Evolutionary conservation across 305 asterid species (phyloP), one percentile per base, ranked within the genome.

Genomic region (Rubia peregrina): DNA sequence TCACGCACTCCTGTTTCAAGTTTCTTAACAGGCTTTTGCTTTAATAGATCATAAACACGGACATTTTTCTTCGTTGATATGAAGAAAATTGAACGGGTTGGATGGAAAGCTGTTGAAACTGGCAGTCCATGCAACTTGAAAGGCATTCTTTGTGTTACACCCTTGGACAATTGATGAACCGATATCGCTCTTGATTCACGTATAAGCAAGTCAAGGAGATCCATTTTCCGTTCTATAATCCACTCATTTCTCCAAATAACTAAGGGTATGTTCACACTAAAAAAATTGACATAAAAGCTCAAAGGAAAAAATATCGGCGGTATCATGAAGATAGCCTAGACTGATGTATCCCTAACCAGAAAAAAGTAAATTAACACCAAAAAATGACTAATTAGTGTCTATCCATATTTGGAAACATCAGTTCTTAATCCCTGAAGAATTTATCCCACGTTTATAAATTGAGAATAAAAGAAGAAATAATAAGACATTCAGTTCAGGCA

Each of bases 91-190:
- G 97, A 91, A 65, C 96, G 95, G 14, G 90, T 83, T 21, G 99
- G 99, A 82, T 94, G 99, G 75, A 94, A 94, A 76, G 92, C 85
- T 55, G 90, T 79, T 59, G 96, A 74, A 76, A 94, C 99, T 21
- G 96, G 93, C 76, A 91, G 85, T 46, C 99, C 99, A 73, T 87
- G 92, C 67, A 88, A 83, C 87, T 87, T 91, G 86, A 89, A 91
- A 61, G 98, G 97, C 75, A 89, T 70, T 69, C 85, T 85, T 68
- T 91, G 99, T 9, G 95, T 87, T 68, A 72, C 77, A 73, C 79
- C 82, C 85, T 86, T 94, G 33, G 98, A 88, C 72, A 94, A 85
- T 73, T 85, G 88, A 73, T 94, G 99, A 79, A 94, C 83, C 78
- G 88, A 75, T 78, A 89, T 90, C 21, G 99, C 83, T 78, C 80